These are phyloP conservation scores for Corynascus novoguineensis DNA, from an alignment of 495 filamentous ascomycete species.

Conservation along the genomic window DNA sequence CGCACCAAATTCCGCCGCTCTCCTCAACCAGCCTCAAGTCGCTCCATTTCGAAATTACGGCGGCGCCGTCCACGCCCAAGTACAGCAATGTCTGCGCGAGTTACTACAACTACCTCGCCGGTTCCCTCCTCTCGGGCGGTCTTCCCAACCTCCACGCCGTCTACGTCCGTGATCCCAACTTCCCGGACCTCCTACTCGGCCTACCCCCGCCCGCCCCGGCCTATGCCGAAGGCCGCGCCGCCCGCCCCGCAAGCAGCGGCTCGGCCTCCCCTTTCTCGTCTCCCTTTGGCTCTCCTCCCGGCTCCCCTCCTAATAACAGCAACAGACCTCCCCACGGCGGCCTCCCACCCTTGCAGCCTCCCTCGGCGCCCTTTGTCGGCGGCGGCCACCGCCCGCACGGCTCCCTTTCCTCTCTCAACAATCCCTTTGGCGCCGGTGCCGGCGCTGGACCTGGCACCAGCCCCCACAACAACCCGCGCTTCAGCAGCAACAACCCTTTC, in stretches of 20 bases:
- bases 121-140: slow-evolving; percentile 66
- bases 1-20: slow-evolving; percentile 55
- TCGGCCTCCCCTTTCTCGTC: slow-evolving; percentile 16
- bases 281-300: too few relatives aligned
- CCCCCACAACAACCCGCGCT: slow-evolving; percentile 27
- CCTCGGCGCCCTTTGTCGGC: slow-evolving; percentile 11
- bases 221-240: slow-evolving; percentile 40
- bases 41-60: slow-evolving; percentile 77
- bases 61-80: slow-evolving; percentile 48
- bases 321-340: slow-evolving; percentile 4
- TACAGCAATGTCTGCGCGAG: slow-evolving; percentile 56
- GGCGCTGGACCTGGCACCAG: neutral
- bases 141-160: slow-evolving; percentile 67
- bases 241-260: slow-evolving; percentile 35
- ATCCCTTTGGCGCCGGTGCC: neutral
- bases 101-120: slow-evolving; percentile 84
- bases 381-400: slow-evolving; percentile 14
- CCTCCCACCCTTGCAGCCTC: neutral
- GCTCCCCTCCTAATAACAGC: slow-evolving; percentile 22
- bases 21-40: slow-evolving; percentile 59
- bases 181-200: slow-evolving; percentile 65
- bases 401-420: slow-evolving; percentile 17
- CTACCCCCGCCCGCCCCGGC: slow-evolving; percentile 55
- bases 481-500: slow-evolving; percentile 52
- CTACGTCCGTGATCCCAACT: slow-evolving; percentile 78